Percentiles rank a stretch among this genome's conserved stretches.
Conservation (phyloP, 305 asterid species). For the Ajuga reptans region DNA sequence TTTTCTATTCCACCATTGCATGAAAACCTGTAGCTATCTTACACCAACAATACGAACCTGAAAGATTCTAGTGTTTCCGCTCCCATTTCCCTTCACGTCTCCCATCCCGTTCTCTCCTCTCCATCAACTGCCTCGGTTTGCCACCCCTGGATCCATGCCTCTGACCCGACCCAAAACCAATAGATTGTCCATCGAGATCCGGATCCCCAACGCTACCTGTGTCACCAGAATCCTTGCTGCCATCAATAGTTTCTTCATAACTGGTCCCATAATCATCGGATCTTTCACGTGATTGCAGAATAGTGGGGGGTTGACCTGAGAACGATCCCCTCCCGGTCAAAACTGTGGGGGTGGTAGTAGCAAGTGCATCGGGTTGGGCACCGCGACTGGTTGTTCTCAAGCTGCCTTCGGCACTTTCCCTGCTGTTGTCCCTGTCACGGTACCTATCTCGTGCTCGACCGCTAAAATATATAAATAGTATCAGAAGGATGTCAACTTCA, state of each 20-base stretch:
- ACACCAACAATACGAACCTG: neutral
- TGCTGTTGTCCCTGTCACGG: conserved; percentile 74
- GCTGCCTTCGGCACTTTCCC: conserved; percentile 55
- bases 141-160: conserved; percentile 68
- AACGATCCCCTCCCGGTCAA: conserved; percentile 56
- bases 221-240: conserved; percentile 75
- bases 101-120: conserved; percentile 78
- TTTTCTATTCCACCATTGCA: neutral
- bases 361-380: conserved; percentile 36
- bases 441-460: conserved; percentile 68
- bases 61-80: conserved; percentile 61
- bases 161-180: conserved; percentile 40
- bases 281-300: conserved; percentile 74
- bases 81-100: conserved; percentile 98
- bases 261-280: conserved; percentile 71
- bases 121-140: conserved; percentile 71
- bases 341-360: conserved; percentile 41
- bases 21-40: neutral
- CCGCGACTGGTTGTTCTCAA: conserved; percentile 45
- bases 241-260: conserved; percentile 76
- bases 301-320: conserved; percentile 70
- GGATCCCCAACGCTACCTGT: conserved; percentile 86
- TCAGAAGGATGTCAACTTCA: neutral
- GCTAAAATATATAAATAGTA: conserved; percentile 16
- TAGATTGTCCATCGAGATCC: conserved; percentile 69